Conservation (phyloP, 2,329 filamentous ascomycete genomes). For the Falciphora oryzae region DNA sequence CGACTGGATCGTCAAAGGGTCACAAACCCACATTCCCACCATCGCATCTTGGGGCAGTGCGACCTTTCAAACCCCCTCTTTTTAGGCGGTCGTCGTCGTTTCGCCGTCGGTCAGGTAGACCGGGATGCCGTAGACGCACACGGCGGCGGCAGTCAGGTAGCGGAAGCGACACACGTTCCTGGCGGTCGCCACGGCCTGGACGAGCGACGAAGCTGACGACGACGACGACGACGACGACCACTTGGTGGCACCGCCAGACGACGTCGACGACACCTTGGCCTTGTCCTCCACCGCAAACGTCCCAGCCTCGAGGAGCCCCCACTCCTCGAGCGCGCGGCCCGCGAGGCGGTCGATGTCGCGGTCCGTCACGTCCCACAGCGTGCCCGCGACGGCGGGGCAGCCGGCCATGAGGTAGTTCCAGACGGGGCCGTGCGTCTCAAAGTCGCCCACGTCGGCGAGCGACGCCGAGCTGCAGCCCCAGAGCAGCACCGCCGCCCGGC, state of each 20-base stretch:
- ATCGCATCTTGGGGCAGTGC: background rate
- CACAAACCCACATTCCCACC: background rate
- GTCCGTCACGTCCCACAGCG: constrained; percentile 97
- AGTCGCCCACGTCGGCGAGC: constrained; percentile 74
- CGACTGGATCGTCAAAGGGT: background rate
- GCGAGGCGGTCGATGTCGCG: constrained; percentile 95
- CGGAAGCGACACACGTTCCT: constrained; percentile 76
- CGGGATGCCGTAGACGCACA: constrained; percentile 91
- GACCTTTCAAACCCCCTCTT: too few species aligned
- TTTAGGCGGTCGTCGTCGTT: background rate
- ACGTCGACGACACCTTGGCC: background rate
- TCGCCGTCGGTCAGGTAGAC: constrained; percentile 59
- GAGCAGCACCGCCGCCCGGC: constrained; percentile 71
- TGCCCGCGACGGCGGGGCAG: constrained; percentile 80
- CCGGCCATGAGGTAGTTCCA: constrained; percentile 90
- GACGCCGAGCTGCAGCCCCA: constrained; percentile 92
- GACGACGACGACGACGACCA: constrained; percentile 10
- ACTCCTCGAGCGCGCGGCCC: constrained; percentile 70
- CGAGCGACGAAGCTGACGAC: constrained; percentile 47
- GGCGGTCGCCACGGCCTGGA: constrained; percentile 74
- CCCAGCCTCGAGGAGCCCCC: constrained; percentile 64
- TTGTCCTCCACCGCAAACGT: constrained; percentile 23
- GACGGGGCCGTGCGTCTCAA: constrained; percentile 85
- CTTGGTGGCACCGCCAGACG: background rate
- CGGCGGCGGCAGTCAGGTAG: constrained; percentile 90